Base-by-base conservation (phyloP, 352 stramenopile species). In the Globisporangium spiculum region DNA sequence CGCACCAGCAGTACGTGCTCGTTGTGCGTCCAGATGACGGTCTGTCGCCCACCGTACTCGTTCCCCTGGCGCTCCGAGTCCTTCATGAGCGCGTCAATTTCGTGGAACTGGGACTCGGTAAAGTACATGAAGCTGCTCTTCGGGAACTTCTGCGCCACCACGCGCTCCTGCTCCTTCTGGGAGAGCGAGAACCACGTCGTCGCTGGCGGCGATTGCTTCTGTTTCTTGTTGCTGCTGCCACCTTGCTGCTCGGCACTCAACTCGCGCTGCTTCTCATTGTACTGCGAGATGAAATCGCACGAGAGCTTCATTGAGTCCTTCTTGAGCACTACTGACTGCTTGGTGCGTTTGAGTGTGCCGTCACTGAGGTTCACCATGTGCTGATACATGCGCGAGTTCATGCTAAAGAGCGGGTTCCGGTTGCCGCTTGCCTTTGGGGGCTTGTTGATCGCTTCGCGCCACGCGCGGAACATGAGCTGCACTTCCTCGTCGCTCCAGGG, bases 41-140 rank as follows among this genome's bases (percentile, higher is more conserved):
- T 44, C 24, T 68, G 63, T 0, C 63, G 53, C 4, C 41, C 38
- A 20, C 63, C 63, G 3, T 24, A 10, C 53, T 56, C 36, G 4
- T 18, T 10, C 24, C 24, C 24, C 14, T 56, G 10, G 7, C 24
- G 22, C 52, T 56, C 63, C 0, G 53, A 62, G 18, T 68, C 65
- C 27, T n/a, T 46, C n/a, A 53, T 32, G n/a, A 69, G 65, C 22
- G 24, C 10, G 18, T 24, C 44, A 10, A 69, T 59, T 38, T 59
- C 32, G 16, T 27, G n/a, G 14, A 65, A 65, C 56, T 65, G 65
- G 3, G 65, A 20, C 12, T 63, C 27, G 7, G 56, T 34, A 16
- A 69, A 65, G 65, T 69, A 69, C 56, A 69, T 61, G 27, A 69
- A 69, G 65, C 65, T 52, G 14, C 20, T 58, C 48, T 65, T 69